phyloP scores from a whole-genome alignment of 164 flowering plant species.

The Nelumbo lutea region DNA sequence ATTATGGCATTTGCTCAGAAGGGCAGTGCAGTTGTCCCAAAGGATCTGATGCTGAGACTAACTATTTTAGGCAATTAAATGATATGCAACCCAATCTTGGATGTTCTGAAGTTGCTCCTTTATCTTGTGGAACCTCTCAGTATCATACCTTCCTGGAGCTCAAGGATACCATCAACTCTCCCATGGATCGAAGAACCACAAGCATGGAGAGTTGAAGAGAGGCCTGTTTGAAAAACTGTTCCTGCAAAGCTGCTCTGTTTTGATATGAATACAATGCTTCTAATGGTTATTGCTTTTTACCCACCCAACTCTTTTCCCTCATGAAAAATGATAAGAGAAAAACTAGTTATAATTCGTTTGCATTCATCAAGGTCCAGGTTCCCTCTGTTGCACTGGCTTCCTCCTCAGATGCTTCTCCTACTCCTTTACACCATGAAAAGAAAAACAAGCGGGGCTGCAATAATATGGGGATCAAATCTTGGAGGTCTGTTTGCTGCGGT shows the following conservation, averaged over 20 bases:
- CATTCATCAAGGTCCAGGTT: slow-evolving; percentile 13
- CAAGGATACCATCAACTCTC: too few relatives aligned
- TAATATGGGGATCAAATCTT: not conserved
- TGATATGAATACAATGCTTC: slow-evolving; percentile 8
- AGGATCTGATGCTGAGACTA: too few relatives aligned
- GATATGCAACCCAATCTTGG: too few relatives aligned
- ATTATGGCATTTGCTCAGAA: slow-evolving; percentile 23
- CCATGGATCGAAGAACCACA: too few relatives aligned
- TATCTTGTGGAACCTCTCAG: too few relatives aligned
- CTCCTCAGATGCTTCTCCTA: not conserved
- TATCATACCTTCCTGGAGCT: too few relatives aligned
- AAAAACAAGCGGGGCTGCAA: not conserved
- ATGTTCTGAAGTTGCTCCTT: too few relatives aligned
- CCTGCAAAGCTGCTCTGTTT: slow-evolving; percentile 15
- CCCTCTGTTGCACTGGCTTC: not conserved
- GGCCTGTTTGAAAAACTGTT: slow-evolving; percentile 11
- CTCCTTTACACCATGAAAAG: not conserved
- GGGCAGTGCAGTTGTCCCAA: slow-evolving; percentile 16
- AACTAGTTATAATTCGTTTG: not conserved
- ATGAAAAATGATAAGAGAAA: not conserved
- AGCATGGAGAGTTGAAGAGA: too few relatives aligned
- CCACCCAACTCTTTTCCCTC: slow-evolving; percentile 17
- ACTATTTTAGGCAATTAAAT: too few relatives aligned
- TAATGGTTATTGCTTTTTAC: slow-evolving; percentile 17
- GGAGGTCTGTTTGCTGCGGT: too few relatives aligned